Evolutionary conservation across 2,329 filamentous ascomycete genomes (phyloP), one percentile per base, ranked within the genome.

Genomic region (Trematosphaeria pertusa): DNA sequence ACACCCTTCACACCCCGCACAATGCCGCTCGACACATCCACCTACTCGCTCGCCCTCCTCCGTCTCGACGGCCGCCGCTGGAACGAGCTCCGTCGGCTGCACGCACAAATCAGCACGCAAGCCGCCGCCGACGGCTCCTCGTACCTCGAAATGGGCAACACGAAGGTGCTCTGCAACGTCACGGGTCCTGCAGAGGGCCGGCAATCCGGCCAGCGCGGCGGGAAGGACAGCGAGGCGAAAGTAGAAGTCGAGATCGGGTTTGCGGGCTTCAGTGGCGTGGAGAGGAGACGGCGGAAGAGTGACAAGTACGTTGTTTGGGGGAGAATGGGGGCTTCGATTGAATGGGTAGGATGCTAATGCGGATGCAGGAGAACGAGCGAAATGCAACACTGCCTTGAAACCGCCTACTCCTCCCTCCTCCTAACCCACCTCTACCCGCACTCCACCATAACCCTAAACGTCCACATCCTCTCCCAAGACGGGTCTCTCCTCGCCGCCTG

Each of bases 101-200:
- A 91, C 67, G 93, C 89, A 37, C 89, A 95, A 74, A 91, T 99
- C 67, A 89, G 88, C 52, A 97, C 91, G 1, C 94, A 97, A 73
- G 87, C 92, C 50, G 88, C 92, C 38, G 91, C 92, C 44, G 94
- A 97, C 62, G 94, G 94, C 26, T 96, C 89, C 34, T 90, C 88
- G 52, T 96, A 96, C 74, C 85, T 97, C 48, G 91, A 96, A 70
- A 96, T 96, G 87, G 94, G 94, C 62, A 96, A 97, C 75, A 99
- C 94, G 17, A 94, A 96, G 70, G 87, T 99, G 60, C 89, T 97
- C 75, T 97, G 93, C 74, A 91, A 92, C 18, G 87, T 99, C 37
- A 85, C 87, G 1, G 94, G 94, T 0, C 94, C 94, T 0, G 85
- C 83, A 28, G 94, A 99, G 73, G 81, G 81, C 38, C 74, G 81